Evolutionary conservation across 2,329 filamentous ascomycete genomes (phyloP).

Genomic region (Diplodia seriata): DNA sequence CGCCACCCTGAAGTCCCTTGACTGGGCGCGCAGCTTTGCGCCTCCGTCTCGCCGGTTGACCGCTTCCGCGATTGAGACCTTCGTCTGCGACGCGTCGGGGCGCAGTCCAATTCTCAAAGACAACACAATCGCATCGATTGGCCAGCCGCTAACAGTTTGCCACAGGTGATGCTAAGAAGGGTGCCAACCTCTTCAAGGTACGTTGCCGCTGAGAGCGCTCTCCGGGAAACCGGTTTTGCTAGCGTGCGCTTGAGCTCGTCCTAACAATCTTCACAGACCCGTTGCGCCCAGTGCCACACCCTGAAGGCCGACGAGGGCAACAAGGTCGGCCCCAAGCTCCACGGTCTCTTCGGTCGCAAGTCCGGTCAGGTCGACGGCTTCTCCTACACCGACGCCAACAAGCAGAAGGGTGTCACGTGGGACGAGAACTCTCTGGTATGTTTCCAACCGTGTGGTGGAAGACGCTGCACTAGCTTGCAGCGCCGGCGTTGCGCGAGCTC

Average conservation of each 20-base stretch:
- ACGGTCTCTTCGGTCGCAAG: conserved; percentile 98
- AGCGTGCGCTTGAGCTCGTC: conserved; percentile 15
- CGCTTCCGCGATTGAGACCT: conserved; percentile 13
- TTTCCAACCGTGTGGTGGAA: background rate
- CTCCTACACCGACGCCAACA: conserved; percentile 99
- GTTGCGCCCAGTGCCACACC: conserved; percentile 98
- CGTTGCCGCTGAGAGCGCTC: conserved; percentile 33
- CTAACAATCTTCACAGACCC: conserved; percentile 63
- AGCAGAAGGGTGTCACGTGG: conserved; percentile 93
- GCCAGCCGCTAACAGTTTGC: conserved; percentile 25
- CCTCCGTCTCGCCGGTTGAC: conserved; percentile 15
- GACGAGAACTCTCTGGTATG: conserved; percentile 81
- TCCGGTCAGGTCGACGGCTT: conserved; percentile 89
- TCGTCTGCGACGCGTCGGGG: background rate
- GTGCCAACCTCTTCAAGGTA: conserved; percentile 96
- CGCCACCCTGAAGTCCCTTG: background rate
- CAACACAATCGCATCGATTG: too few relatives aligned
- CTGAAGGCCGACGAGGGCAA: conserved; percentile 87
- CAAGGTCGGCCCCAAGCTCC: conserved; percentile 97
- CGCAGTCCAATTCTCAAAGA: background rate
- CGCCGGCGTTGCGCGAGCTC: background rate
- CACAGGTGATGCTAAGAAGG: conserved; percentile 90
- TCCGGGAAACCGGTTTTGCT: conserved; percentile 17
- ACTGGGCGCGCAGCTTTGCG: conserved; percentile 15
- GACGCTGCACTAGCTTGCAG: background rate